Percentiles rank a stretch among this genome's conserved stretches.
phyloP scores from a whole-genome alignment of 2,329 filamentous ascomycete species.

The Teratosphaeria epicoccoides region DNA sequence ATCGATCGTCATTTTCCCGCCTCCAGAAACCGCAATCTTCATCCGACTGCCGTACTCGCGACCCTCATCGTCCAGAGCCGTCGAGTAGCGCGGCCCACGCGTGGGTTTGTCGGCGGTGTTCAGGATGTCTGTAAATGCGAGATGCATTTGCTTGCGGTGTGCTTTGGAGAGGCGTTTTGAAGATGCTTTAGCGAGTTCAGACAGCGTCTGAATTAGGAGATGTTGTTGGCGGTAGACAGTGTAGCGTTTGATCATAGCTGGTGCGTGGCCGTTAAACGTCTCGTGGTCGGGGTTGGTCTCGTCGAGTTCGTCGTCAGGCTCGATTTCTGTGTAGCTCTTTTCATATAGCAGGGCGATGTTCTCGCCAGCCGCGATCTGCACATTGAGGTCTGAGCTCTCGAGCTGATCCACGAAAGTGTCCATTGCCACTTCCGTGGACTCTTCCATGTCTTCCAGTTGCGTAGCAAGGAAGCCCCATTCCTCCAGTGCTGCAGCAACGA shows the following conservation, averaged over 20 bases:
- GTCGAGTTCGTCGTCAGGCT: slow-evolving; percentile 43
- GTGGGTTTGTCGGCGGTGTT: slow-evolving; percentile 57
- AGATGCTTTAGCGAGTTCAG: slow-evolving; percentile 49
- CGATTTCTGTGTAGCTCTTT: slow-evolving; percentile 50
- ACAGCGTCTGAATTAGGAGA: slow-evolving; percentile 49
- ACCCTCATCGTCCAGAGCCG: slow-evolving; percentile 51
- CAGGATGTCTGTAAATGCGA: slow-evolving; percentile 55
- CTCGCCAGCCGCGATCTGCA: slow-evolving; percentile 67
- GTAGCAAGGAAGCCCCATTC: slow-evolving; percentile 75
- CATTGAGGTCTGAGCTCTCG: slow-evolving; percentile 58
- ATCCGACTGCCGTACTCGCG: slow-evolving; percentile 52
- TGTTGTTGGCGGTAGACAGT: slow-evolving; percentile 55
- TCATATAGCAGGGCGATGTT: slow-evolving; percentile 79
- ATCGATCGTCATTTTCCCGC: slow-evolving; percentile 53
- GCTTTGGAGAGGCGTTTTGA: slow-evolving; percentile 55
- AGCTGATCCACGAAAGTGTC: slow-evolving; percentile 80
- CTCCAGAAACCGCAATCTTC: slow-evolving; percentile 48
- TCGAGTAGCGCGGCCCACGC: slow-evolving; percentile 56
- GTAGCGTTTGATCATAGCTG: slow-evolving; percentile 50
- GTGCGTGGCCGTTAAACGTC: slow-evolving; percentile 33
- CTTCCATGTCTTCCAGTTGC: slow-evolving; percentile 62
- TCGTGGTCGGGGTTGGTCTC: slow-evolving; percentile 27
- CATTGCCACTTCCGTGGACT: slow-evolving; percentile 59
- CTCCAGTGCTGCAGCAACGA: slow-evolving; percentile 64
- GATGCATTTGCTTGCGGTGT: slow-evolving; percentile 56